Evolutionary conservation across 2,329 filamentous ascomycete genomes (phyloP).

Genomic region (Cercospora sesami): DNA sequence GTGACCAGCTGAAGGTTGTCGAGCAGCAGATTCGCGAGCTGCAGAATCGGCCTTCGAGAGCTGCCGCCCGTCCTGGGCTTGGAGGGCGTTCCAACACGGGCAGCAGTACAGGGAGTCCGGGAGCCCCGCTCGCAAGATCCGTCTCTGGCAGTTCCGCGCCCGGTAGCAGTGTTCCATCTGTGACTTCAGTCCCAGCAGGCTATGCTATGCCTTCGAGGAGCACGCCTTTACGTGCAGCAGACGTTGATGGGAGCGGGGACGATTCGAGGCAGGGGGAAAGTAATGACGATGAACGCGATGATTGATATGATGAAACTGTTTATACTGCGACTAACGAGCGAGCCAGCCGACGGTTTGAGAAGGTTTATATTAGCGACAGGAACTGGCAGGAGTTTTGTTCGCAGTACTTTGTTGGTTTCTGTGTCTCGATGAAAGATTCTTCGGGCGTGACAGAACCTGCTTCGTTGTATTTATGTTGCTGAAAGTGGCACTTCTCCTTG

Average conservation of each 20-base stretch:
- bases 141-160: background rate
- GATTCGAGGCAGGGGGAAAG: background rate
- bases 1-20: constrained; percentile 21
- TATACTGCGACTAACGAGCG: background rate
- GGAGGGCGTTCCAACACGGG: background rate
- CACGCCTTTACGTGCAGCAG: background rate
- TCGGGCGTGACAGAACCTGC: background rate
- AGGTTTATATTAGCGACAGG: background rate
- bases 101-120: background rate
- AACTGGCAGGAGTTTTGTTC: background rate
- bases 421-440: background rate
- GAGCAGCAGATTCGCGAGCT: constrained; percentile 25
- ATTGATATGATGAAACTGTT: background rate
- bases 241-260: background rate
- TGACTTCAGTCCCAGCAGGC: background rate
- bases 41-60: constrained; percentile 9
- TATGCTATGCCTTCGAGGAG: background rate
- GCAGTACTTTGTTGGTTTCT: background rate
- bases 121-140: background rate
- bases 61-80: background rate
- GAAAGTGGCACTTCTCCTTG: background rate
- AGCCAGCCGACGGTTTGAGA: background rate
- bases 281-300: background rate
- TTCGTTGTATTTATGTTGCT: background rate
- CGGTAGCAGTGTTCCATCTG: background rate